Evolutionary conservation across 495 filamentous ascomycete genomes (phyloP).

Genomic region (Penicillium diatomitis): DNA sequence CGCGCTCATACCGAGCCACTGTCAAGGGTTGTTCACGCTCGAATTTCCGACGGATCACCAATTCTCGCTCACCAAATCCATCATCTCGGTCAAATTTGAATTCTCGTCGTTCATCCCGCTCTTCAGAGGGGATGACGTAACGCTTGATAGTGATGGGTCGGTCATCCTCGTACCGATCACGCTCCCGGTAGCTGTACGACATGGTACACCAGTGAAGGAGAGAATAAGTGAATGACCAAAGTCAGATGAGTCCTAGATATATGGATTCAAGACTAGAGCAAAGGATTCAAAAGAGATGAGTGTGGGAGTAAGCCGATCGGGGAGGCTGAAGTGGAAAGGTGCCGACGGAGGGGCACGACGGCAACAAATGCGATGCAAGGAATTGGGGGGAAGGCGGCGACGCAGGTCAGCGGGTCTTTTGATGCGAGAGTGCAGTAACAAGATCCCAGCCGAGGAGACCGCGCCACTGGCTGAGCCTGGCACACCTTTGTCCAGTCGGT

Average conservation of each 20-base stretch:
- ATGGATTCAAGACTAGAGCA: background rate
- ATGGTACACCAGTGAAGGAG: conserved; percentile 17
- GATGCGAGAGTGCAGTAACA: conserved; percentile 1
- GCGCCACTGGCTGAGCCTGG: background rate
- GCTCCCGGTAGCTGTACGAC: conserved; percentile 39
- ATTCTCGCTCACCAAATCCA: conserved; percentile 30
- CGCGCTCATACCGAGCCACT: conserved; percentile 35
- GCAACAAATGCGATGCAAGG: conserved; percentile 6
- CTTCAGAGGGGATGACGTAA: conserved; percentile 40
- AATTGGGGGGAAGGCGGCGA: conserved; percentile 10
- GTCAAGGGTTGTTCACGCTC: conserved; percentile 35
- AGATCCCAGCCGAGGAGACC: background rate
- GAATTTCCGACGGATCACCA: conserved; percentile 41
- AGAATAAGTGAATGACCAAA: background rate
- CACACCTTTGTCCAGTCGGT: too few species aligned
- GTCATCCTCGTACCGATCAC: conserved; percentile 38
- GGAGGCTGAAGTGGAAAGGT: conserved; percentile 5
- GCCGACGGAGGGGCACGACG: background rate
- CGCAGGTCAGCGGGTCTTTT: conserved; percentile 16
- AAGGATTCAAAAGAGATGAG: background rate
- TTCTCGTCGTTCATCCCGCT: conserved; percentile 31
- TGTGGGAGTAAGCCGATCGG: conserved; percentile 2
- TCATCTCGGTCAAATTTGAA: conserved; percentile 32
- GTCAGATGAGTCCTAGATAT: background rate
- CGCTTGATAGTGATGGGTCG: conserved; percentile 39